A percentile compares a stretch with the other conserved stretches of the same genome.
Conservation (phyloP, 1,284 basidiomycete genomes). For the Boletellus deceptivus region DNA sequence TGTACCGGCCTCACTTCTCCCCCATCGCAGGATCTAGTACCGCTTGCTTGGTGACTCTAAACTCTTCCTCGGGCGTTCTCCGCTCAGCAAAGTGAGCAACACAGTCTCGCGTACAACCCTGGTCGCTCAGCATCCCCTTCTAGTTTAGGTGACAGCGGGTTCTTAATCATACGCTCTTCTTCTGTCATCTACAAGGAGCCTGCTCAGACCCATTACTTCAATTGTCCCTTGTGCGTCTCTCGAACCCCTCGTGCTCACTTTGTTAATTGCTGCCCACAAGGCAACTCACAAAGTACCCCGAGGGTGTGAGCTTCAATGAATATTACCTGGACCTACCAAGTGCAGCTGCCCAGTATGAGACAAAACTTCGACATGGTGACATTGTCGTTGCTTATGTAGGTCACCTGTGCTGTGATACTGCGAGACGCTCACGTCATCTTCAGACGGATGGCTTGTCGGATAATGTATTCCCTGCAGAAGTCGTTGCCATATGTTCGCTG, state of each 20-base stretch:
- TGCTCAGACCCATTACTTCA: slow-evolving; percentile 79
- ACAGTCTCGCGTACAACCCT: not conserved
- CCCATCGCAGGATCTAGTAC: slow-evolving; percentile 74
- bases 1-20: not conserved
- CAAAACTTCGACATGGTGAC: slow-evolving; percentile 69
- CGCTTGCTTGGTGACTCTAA: slow-evolving; percentile 77
- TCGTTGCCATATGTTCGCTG: slow-evolving; percentile 64
- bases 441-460: slow-evolving; percentile 87
- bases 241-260: not conserved
- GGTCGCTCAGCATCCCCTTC: slow-evolving; percentile 6
- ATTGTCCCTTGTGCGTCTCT: slow-evolving; percentile 53
- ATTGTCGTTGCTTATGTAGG: slow-evolving; percentile 69
- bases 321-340: slow-evolving; percentile 58
- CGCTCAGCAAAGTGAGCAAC: slow-evolving; percentile 73
- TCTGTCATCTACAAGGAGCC: slow-evolving; percentile 62
- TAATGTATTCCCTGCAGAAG: slow-evolving; percentile 77
- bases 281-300: slow-evolving; percentile 69
- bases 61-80: slow-evolving; percentile 71
- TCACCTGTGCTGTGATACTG: slow-evolving; percentile 3
- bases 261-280: slow-evolving; percentile 35
- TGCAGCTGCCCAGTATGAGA: slow-evolving; percentile 64
- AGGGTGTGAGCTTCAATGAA: slow-evolving; percentile 43
- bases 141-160: slow-evolving; percentile 86
- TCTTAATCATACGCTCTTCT: slow-evolving; percentile 72
- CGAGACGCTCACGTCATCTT: slow-evolving; percentile 17